Evolutionary conservation across 208 protist genomes (phyloP).

Genomic region (Crithidia brevicula): DNA sequence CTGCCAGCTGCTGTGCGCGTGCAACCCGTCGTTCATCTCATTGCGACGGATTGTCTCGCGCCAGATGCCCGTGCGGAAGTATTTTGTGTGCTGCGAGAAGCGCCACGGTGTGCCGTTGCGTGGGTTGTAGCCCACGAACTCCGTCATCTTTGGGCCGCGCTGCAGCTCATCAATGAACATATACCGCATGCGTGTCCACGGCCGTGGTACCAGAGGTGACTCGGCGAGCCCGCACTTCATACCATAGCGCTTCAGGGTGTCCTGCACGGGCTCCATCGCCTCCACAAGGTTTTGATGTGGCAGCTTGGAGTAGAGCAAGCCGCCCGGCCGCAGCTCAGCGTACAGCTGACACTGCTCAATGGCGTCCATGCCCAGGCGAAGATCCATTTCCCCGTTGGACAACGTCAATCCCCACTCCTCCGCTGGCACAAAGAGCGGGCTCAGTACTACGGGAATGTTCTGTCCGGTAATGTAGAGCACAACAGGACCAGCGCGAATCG

Average conservation of each 20-base stretch:
- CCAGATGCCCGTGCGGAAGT: slow-evolving; percentile 89
- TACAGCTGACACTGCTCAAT: slow-evolving; percentile 89
- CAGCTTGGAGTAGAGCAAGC: slow-evolving; percentile 75
- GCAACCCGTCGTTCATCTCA: slow-evolving; percentile 90
- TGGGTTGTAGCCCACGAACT: slow-evolving; percentile 92
- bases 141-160: slow-evolving; percentile 80
- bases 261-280: slow-evolving; percentile 58
- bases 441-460: slow-evolving; percentile 69
- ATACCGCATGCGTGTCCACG: slow-evolving; percentile 88
- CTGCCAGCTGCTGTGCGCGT: slow-evolving; percentile 89
- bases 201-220: slow-evolving; percentile 81
- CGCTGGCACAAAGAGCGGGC: slow-evolving; percentile 76
- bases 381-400: slow-evolving; percentile 52
- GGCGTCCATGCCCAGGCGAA: slow-evolving; percentile 85
- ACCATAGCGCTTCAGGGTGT: slow-evolving; percentile 70
- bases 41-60: slow-evolving; percentile 85
- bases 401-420: slow-evolving; percentile 49
- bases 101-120: slow-evolving; percentile 84
- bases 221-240: slow-evolving; percentile 84
- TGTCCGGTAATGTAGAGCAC: slow-evolving; percentile 89
- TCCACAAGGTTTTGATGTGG: slow-evolving; percentile 45
- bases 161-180: slow-evolving; percentile 93
- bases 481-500: slow-evolving; percentile 77
- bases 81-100: slow-evolving; percentile 88
- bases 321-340: slow-evolving; percentile 84